phyloP scores from a whole-genome alignment of 176 grass and related monocot genomes.

The Cenchrus purpureus region DNA sequence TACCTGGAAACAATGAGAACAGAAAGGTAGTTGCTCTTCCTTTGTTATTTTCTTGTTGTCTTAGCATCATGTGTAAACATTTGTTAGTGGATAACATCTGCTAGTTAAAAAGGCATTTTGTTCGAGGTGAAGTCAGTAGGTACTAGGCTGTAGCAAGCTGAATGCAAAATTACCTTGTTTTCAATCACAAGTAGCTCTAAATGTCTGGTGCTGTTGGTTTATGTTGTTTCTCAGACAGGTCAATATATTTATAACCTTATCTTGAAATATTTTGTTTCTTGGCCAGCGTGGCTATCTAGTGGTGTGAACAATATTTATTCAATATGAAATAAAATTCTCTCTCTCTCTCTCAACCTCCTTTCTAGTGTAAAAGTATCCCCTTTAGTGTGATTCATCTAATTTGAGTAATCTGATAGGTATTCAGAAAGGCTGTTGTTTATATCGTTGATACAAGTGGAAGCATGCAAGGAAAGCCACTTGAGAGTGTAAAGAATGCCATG shows the following conservation, averaged over 20 bases:
- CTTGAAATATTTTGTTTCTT: neutral
- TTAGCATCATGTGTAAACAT: neutral
- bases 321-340: neutral
- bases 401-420: conserved; percentile 58
- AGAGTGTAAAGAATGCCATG: conserved; percentile 78
- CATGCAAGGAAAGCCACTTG: conserved; percentile 91
- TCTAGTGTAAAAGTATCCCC: conserved; percentile 4
- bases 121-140: neutral
- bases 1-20: conserved; percentile 77
- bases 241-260: conserved; percentile 21
- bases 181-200: conserved; percentile 13
- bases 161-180: conserved; percentile 6
- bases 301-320: neutral
- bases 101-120: conserved; percentile 23
- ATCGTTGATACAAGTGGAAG: conserved; percentile 91
- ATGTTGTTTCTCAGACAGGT: conserved; percentile 35
- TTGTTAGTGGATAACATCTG: conserved; percentile 4
- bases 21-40: conserved; percentile 58
- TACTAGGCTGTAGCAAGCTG: conserved; percentile 16
- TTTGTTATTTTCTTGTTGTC: conserved; percentile 36
- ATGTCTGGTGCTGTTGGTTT: conserved; percentile 21
- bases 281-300: neutral
- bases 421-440: conserved; percentile 79
- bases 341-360: too few species aligned
- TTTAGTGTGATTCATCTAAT: conserved; percentile 27